A percentile compares a stretch with the other conserved stretches of the same genome.
phyloP scores from a whole-genome alignment of 176 grass and related monocot species.

The Avena eriantha region DNA sequence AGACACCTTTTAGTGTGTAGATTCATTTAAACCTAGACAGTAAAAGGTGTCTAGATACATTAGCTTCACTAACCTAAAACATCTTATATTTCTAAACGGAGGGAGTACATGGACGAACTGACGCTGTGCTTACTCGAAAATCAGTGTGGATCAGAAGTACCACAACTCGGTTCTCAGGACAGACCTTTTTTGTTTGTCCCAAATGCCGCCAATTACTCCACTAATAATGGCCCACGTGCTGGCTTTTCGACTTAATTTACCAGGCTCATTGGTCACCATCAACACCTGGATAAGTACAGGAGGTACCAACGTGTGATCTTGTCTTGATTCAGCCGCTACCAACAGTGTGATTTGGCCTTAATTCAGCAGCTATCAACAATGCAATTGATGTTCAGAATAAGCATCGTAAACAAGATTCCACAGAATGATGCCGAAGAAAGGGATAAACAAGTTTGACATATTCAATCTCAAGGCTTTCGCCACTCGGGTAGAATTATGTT shows the following conservation, averaged over 20 bases:
- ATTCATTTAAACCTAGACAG: no score
- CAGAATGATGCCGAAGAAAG: background rate
- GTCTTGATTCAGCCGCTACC: background rate
- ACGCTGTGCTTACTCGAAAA: no score
- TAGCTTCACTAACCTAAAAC: no score
- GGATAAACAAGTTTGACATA: conserved; percentile 26
- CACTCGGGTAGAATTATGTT: conserved; percentile 63
- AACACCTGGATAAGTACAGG: background rate
- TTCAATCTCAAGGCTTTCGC: conserved; percentile 49
- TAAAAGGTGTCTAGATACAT: no score
- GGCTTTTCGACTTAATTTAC: background rate
- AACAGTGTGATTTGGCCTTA: background rate
- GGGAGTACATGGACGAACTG: no score
- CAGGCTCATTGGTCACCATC: background rate
- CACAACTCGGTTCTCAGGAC: background rate
- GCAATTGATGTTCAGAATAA: background rate
- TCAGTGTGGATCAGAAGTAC: background rate
- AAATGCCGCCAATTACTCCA: background rate
- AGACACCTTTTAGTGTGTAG: no score
- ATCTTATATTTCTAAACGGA: no score
- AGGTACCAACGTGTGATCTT: background rate
- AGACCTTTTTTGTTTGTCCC: background rate
- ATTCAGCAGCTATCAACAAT: background rate
- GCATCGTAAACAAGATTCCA: background rate
- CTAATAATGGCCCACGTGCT: background rate